Percentiles rank a stretch among this genome's conserved stretches.
These are phyloP conservation scores for Skeletonema costatum DNA, from an alignment of 108 stramenopile genomes.

Conservation along the genomic window DNA sequence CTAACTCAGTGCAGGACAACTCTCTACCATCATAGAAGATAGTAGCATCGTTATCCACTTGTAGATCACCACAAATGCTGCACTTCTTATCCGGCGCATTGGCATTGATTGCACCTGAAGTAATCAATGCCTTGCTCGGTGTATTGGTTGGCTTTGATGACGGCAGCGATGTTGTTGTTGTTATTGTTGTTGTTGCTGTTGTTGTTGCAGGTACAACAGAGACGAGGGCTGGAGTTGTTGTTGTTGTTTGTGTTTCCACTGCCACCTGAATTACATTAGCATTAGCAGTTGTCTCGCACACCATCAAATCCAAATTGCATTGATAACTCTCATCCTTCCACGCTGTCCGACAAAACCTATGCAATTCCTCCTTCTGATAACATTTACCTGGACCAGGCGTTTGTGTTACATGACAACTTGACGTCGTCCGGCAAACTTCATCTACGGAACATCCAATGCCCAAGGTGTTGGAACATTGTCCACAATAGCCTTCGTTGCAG, in stretches of 20 bases:
- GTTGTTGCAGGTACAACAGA: background rate
- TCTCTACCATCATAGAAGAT: conserved; percentile 27
- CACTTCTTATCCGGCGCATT: conserved; percentile 7
- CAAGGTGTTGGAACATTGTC: conserved; percentile 3
- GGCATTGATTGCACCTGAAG: background rate
- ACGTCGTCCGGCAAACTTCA: conserved; percentile 22
- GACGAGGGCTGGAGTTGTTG: background rate
- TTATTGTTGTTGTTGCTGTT: background rate
- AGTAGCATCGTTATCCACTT: conserved; percentile 22
- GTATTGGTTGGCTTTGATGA: background rate
- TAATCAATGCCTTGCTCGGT: background rate
- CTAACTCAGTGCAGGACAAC: conserved; percentile 27
- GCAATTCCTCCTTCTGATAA: conserved; percentile 15
- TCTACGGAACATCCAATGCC: conserved; percentile 25
- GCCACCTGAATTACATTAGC: background rate
- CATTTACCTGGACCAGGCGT: conserved; percentile 14
- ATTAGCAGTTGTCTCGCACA: background rate
- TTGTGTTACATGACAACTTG: conserved; percentile 16
- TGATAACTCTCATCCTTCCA: conserved; percentile 5
- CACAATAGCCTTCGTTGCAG: conserved; percentile 14
- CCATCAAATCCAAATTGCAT: conserved; percentile 23
- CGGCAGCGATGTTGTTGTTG: background rate
- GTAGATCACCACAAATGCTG: conserved; percentile 25
- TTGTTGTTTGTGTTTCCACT: background rate
- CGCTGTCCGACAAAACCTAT: background rate